A percentile compares a stretch with the other conserved stretches of the same genome.
These are phyloP conservation scores for Penicillium verhagenii DNA, from an alignment of 495 filamentous ascomycete genomes.

Conservation along the genomic window DNA sequence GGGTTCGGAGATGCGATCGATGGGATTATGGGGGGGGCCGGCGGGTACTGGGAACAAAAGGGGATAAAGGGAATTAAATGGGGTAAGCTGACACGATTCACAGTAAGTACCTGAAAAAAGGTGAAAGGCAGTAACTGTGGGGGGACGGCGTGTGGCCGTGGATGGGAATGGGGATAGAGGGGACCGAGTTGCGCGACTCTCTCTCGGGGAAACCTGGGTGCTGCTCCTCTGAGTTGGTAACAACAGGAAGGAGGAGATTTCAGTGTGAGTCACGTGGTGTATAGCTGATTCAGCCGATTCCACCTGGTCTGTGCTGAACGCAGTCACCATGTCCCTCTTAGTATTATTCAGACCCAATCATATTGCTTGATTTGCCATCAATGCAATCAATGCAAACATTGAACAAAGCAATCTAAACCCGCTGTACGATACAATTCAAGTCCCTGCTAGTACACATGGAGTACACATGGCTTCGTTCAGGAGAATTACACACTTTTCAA, in stretches of 20 bases:
- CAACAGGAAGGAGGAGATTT: slow-evolving; percentile 43
- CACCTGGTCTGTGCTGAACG: slow-evolving; percentile 4
- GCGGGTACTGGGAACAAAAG: slow-evolving; percentile 27
- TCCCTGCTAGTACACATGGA: too few species aligned
- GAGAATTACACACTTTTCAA: too few species aligned
- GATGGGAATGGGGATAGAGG: slow-evolving; percentile 49
- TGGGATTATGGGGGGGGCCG: slow-evolving; percentile 20
- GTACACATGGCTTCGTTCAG: too few species aligned
- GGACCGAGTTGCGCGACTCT: slow-evolving; percentile 45
- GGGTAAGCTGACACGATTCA: slow-evolving; percentile 9
- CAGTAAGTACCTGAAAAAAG: slow-evolving; percentile 8
- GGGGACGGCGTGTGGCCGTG: slow-evolving; percentile 37
- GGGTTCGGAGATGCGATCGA: slow-evolving; percentile 31
- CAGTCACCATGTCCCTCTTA: neutral
- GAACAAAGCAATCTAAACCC: too few species aligned
- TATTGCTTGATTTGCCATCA: neutral
- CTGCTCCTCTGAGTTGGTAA: slow-evolving; percentile 42
- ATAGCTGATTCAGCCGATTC: slow-evolving; percentile 7
- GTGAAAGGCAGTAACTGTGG: slow-evolving; percentile 20
- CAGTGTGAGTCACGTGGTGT: slow-evolving; percentile 20
- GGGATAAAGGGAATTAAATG: slow-evolving; percentile 28
- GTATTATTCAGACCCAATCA: slow-evolving; percentile 1
- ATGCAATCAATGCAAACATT: too few species aligned
- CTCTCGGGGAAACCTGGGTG: slow-evolving; percentile 43
- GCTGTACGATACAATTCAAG: too few species aligned